Evolutionary conservation across 192 early-diverging fungal genomes (phyloP), one percentile per base, ranked within the genome.

Genomic region (Haplosporangium gracile): DNA sequence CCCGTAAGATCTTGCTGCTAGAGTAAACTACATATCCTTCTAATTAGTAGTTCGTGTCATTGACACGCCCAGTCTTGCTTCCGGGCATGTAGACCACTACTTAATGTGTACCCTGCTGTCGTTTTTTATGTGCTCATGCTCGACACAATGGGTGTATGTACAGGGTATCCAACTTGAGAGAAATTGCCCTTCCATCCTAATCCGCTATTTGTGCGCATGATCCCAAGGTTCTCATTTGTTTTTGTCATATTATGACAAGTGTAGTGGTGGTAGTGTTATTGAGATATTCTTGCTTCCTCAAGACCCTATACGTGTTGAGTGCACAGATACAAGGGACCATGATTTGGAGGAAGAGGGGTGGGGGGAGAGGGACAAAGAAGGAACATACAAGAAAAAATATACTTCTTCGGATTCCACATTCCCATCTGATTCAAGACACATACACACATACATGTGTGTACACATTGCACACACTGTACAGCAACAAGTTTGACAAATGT

Each of bases 401-500:
- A 40, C 24, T 43, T 38, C 16, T 71, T 40, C 24, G 24, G 40
- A 72, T 72, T 72, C 71, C 71, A 72, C 26, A 72, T 72, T 72
- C 71, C 71, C 24, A 72, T 72, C n/a, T 26, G 26, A 6, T n/a
- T 45, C 8, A 72, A 29, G 22, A 26, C n/a, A 22, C 42, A 10
- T 49, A 45, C n/a, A 49, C n/a, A 26, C 39, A 29, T 24, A 72
- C 71, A 72, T 16, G 36, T 2, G 36, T 36, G 10, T 22, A 39
- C 70, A 42, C 24, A 40, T 40, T n/a, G 34, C 36, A 20, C 4
- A 1, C 22, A 70, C 8, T 18, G 11, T 7, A 24, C 16, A 65
- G 29, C n/a, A 65, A 24, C 29, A 26, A 16, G 10, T 51, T 22
- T 43, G 0, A 51, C 49, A 16, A 51, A 32, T 2, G 26, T 11